Evolutionary conservation across 768 basidiomycete genomes (phyloP), one percentile per base, ranked within the genome.

Genomic region (Suillus clintonianus): DNA sequence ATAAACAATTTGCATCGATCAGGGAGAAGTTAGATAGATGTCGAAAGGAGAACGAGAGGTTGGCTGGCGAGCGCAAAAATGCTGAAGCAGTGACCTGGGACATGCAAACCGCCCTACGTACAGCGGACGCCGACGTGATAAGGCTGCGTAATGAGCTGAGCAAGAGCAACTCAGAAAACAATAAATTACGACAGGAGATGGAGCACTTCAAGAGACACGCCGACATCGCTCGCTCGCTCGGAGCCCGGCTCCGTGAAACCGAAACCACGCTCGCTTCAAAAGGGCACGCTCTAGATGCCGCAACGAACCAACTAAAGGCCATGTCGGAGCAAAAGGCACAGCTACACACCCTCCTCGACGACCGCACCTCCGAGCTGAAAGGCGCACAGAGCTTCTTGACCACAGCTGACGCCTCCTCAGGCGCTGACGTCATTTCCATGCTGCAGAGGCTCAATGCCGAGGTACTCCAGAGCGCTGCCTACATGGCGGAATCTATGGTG

Each of bases 381-480:
- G 81, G 79, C 7, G 80, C 80, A 7, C 83, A 83, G 66, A 77
- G 73, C 50, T 86, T 83, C 75, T 73, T 83, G 56, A 77, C 78
- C 3, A 81, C 77, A 24, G 79, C 78, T 0, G 85, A 86, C 63
- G 51, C 71, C 0, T 72, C 79, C 48, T 80, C 85, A 4, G 79
- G 77, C 1, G 78, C 78, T 5, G 84, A 88, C 27, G 78, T 86
- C 17, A 73, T 80, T 32, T 68, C 63, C 2, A 77, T 81, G 68
- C 71, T 86, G 15, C 77, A 80, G 55, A 73, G 74, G 19, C 70
- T 87, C n/a, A 83, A 86, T 58, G 71, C 80, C 8, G 80, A 80
- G 62, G 81, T 85, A 36, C 78, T 78, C 39, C 83, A 86, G 65
- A 79, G 78, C 17, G 81, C 84, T 3, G 81, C 82, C 0, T 77